Base-by-base conservation (phyloP, 2,329 filamentous ascomycete species). In the Lomentospora prolificans region DNA sequence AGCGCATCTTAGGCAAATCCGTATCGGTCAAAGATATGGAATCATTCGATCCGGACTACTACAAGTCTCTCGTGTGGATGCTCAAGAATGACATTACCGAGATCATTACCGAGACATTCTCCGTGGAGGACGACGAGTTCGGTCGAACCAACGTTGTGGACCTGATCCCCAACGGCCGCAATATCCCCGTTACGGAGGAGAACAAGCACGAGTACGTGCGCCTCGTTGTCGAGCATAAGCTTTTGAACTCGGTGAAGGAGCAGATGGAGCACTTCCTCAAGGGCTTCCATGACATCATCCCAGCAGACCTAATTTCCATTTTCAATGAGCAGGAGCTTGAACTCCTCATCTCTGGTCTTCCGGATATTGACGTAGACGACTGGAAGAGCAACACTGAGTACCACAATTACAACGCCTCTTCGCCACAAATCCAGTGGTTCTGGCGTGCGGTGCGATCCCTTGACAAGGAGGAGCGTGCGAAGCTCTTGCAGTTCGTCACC, bases 311-410 rank as follows among this genome's bases (percentile, higher is more conserved):
- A 51, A 89, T 99, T 64, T 87, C 90, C 52, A 99, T 99, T 65
- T 99, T 99, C 77, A 96, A 95, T 68, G 94, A 99, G 70, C 94
- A 99, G 69, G 94, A 99, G 72, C 79, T 99, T 27, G 94, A 99
- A 70, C 77, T 99, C 51, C 79, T 99, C 59, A 99, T 99, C 66
- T 99, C 94, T 53, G 94, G 94, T 67, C 79, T 99, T 53, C 94
- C 94, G 1, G 94, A 99, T 66, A 96, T 99, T 63, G 92, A 99
- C 63, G 84, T 97, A 41, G 94, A 99, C 66, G 94, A 99, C 72
- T 99, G 94, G 94, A 96, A 96, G 81, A 90, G 89, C 72, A 96
- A 96, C 72, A 95, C 92, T 2, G 95, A 99, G 67, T 97, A 99
- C 65, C 92, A 97, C 72, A 97, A 97, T 71, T 99, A 99, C 74